Conservation (phyloP, 495 filamentous ascomycete genomes). For the Melanomma pulvis-pyrius region DNA sequence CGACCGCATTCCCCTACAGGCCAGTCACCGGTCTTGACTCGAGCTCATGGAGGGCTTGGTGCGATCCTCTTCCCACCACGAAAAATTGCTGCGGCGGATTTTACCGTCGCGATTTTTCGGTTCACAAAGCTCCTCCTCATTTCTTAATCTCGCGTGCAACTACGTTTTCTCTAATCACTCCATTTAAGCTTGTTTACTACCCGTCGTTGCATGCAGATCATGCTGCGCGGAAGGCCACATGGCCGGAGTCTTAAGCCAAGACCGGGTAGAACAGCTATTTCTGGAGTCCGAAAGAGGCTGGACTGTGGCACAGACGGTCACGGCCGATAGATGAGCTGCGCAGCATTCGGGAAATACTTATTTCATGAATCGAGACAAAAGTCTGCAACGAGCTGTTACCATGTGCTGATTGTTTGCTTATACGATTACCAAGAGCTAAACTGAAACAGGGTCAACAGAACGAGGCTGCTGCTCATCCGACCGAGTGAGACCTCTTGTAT, state of each 20-base stretch:
- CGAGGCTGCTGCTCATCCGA: not conserved
- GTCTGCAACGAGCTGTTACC: not conserved
- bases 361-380: not conserved
- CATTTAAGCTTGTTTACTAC: not conserved
- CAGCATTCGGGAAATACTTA: not conserved
- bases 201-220: not conserved
- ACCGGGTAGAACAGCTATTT: not conserved
- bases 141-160: not conserved
- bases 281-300: slow-evolving; percentile 1
- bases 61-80: not conserved
- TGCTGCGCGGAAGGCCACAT: not conserved
- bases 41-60: not conserved
- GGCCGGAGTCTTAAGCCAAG: not conserved
- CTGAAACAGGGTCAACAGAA: not conserved
- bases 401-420: not conserved
- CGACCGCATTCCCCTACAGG: not conserved
- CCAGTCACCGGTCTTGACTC: not conserved
- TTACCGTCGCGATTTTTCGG: not conserved
- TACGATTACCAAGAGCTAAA: not conserved
- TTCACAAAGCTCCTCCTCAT: not conserved
- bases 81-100: not conserved
- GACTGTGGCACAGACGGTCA: not conserved
- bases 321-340: not conserved
- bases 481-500: not conserved
- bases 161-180: not conserved